Evolutionary conservation across 2,329 filamentous ascomycete species (phyloP).

Genomic region (Cadophora sp.): DNA sequence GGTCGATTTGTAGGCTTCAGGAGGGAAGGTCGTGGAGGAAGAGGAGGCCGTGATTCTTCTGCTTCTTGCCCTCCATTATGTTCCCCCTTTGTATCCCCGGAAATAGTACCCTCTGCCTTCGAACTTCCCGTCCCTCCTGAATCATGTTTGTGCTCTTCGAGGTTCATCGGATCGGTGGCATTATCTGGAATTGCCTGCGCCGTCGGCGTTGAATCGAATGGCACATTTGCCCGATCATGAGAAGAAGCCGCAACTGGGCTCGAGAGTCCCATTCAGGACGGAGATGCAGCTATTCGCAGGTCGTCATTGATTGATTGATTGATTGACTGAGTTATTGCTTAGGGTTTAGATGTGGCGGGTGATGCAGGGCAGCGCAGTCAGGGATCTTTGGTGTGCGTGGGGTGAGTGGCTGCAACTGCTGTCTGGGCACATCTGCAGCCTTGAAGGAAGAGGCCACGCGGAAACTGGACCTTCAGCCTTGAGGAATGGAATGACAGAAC

Average conservation of each 20-base stretch:
- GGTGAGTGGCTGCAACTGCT: neutral
- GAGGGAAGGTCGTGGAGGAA: conserved; percentile 54
- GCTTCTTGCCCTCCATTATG: conserved; percentile 34
- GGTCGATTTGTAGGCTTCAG: conserved; percentile 32
- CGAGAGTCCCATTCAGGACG: conserved; percentile 29
- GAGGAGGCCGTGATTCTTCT: conserved; percentile 50
- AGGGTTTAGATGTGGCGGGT: conserved; percentile 12
- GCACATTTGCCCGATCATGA: conserved; percentile 34
- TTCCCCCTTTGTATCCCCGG: conserved; percentile 8
- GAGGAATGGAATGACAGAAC: conserved; percentile 2
- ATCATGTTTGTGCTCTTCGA: conserved; percentile 31
- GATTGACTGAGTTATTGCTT: neutral
- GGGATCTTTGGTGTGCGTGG: conserved; percentile 6
- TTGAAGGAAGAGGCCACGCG: conserved; percentile 24
- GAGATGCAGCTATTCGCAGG: conserved; percentile 15
- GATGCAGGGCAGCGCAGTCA: neutral
- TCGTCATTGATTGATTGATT: conserved; percentile 12
- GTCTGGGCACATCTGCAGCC: neutral
- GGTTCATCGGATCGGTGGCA: conserved; percentile 39
- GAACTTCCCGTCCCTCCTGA: conserved; percentile 16
- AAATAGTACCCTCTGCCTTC: neutral
- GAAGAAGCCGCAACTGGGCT: conserved; percentile 17
- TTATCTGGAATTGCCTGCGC: conserved; percentile 33
- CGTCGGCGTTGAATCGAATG: conserved; percentile 27
- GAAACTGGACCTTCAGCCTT: conserved; percentile 22